Percentiles rank a stretch among this genome's conserved stretches.
Conservation (phyloP, 1,284 basidiomycete genomes). For the Xerocomus nothofagi region DNA sequence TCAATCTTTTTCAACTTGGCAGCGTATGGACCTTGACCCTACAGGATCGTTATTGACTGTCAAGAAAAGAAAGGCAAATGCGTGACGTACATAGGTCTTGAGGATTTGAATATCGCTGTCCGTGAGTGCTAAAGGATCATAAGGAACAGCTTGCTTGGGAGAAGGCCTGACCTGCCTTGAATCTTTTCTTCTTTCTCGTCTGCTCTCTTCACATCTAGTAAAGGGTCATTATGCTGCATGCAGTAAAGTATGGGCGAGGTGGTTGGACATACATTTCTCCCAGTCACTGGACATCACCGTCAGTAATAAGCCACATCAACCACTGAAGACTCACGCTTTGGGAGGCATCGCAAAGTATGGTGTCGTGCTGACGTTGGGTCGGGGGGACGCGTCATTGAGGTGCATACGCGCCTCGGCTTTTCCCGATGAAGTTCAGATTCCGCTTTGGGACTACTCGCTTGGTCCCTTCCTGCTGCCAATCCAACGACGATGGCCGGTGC, state of each 20-base stretch:
- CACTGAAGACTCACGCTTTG: constrained; percentile 60
- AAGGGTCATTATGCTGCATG: constrained; percentile 9
- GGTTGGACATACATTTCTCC: constrained; percentile 81
- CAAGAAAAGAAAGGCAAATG: neutral
- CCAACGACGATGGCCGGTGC: constrained; percentile 77
- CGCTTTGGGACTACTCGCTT: constrained; percentile 27
- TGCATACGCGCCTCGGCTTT: constrained; percentile 31
- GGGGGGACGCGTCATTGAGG: constrained; percentile 35
- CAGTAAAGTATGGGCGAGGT: neutral
- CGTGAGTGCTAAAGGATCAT: constrained; percentile 71
- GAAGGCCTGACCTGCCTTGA: constrained; percentile 57
- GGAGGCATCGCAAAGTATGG: constrained; percentile 65
- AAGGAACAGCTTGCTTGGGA: neutral
- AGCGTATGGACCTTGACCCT: constrained; percentile 99
- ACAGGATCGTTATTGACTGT: constrained; percentile 8
- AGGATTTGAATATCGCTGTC: constrained; percentile 99
- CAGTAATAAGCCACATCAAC: constrained; percentile 6
- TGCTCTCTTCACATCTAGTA: constrained; percentile 74
- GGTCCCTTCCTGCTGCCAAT: neutral
- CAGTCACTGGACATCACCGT: constrained; percentile 66
- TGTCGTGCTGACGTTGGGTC: constrained; percentile 16
- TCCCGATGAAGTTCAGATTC: constrained; percentile 31
- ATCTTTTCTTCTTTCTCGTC: constrained; percentile 92
- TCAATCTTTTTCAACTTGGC: constrained; percentile 87
- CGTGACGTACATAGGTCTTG: constrained; percentile 83